A percentile compares a stretch with the other conserved stretches of the same genome.
Evolutionary conservation across 148 eudicot genomes (phyloP).

Genomic region (Camellia sinensis): DNA sequence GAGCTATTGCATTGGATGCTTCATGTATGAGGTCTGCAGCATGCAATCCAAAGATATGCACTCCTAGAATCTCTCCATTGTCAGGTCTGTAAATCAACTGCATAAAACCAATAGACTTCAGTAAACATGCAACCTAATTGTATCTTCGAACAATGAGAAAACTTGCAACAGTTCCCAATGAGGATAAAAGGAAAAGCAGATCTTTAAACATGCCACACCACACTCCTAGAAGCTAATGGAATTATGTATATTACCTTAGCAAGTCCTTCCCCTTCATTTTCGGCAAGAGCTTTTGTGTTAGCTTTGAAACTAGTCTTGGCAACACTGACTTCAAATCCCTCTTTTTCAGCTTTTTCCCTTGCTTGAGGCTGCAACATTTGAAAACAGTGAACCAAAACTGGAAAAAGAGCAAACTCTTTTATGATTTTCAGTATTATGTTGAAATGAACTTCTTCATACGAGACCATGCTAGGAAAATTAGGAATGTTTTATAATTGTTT

Average conservation of each 20-base stretch:
- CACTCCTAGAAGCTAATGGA: not conserved
- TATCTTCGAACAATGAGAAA: not conserved
- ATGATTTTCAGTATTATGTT: not conserved
- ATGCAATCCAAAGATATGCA: conserved; percentile 95
- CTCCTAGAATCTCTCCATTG: conserved; percentile 98
- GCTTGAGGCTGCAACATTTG: conserved; percentile 80
- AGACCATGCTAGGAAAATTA: not conserved
- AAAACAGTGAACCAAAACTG: conserved; percentile 1
- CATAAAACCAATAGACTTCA: conserved; percentile 19
- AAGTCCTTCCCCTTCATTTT: conserved; percentile 98
- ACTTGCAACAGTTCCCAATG: not conserved
- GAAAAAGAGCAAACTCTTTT: not conserved
- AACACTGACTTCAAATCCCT: conserved; percentile 81
- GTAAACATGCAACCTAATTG: not conserved
- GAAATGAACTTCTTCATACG: not conserved
- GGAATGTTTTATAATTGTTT: not conserved
- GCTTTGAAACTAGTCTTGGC: conserved; percentile 99
- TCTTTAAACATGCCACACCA: not conserved
- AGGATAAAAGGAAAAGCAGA: not conserved
- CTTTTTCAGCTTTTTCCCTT: conserved; percentile 89
- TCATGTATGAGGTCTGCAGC: conserved; percentile 99
- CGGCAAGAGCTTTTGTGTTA: conserved; percentile 97
- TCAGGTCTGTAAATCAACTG: conserved; percentile 99
- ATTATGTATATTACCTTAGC: conserved; percentile 69
- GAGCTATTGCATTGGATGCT: conserved; percentile 94